A percentile compares a stretch with the other conserved stretches of the same genome.
These are phyloP conservation scores for Ascochyta koolunga DNA, from an alignment of 2,329 filamentous ascomycete genomes.

Conservation along the genomic window DNA sequence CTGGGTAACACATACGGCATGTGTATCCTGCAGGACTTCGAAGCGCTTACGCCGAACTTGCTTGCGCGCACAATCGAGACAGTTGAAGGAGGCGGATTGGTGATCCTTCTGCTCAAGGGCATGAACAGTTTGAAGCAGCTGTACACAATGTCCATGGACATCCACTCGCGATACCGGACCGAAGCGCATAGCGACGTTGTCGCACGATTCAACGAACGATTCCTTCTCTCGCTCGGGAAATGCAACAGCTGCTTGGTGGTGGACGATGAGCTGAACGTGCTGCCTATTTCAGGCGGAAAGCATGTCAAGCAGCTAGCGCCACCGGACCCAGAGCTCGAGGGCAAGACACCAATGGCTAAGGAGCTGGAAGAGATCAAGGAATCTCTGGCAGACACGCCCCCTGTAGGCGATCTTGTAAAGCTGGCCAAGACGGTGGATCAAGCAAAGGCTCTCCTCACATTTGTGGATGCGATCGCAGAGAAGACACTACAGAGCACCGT, in stretches of 20 bases:
- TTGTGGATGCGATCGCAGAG: constrained; percentile 93
- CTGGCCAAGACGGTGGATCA: constrained; percentile 93
- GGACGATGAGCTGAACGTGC: constrained; percentile 95
- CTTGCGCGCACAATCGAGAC: constrained; percentile 95
- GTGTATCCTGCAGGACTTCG: constrained; percentile 98
- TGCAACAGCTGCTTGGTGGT: constrained; percentile 95
- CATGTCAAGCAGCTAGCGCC: constrained; percentile 82
- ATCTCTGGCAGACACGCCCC: constrained; percentile 80
- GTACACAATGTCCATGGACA: constrained; percentile 96
- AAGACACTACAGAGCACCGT: constrained; percentile 96
- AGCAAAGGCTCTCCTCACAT: constrained; percentile 94
- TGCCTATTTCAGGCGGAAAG: constrained; percentile 96
- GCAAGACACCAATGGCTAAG: constrained; percentile 69
- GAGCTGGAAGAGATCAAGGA: constrained; percentile 90
- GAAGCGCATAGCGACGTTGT: constrained; percentile 96
- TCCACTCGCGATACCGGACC: constrained; percentile 93
- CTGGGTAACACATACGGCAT: constrained; percentile 97
- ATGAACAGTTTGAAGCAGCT: constrained; percentile 98
- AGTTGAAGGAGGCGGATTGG: constrained; percentile 92
- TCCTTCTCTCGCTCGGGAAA: constrained; percentile 92
- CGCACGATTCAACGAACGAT: constrained; percentile 96
- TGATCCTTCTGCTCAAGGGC: constrained; percentile 88
- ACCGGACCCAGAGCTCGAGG: constrained; percentile 73
- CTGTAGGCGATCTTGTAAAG: constrained; percentile 81
- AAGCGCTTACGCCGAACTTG: constrained; percentile 96